Percentiles rank a stretch among this genome's conserved stretches.
phyloP scores from a whole-genome alignment of 345 rosid species.

The Rhodomyrtus tomentosa region DNA sequence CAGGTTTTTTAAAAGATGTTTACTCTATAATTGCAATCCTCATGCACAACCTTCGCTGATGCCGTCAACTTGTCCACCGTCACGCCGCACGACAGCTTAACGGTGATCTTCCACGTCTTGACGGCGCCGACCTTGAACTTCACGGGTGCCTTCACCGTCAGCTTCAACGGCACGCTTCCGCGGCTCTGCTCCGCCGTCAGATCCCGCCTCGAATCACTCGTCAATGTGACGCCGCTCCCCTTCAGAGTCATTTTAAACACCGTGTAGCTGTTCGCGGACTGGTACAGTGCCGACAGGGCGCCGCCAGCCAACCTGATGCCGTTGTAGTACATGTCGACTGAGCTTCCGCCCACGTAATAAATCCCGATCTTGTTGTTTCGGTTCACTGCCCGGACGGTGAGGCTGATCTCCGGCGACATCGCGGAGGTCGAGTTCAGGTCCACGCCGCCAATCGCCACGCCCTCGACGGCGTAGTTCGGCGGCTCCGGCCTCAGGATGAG shows the following conservation, averaged over 20 bases:
- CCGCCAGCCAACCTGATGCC: slow-evolving; percentile 37
- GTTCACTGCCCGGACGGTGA: slow-evolving; percentile 45
- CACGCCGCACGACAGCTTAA: slow-evolving; percentile 54
- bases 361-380: slow-evolving; percentile 63
- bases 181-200: slow-evolving; percentile 12
- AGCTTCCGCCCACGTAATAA: slow-evolving; percentile 36
- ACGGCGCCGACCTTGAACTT: slow-evolving; percentile 58
- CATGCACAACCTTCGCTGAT: slow-evolving; percentile 29
- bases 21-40: slow-evolving; percentile 40
- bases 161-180: slow-evolving; percentile 40
- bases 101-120: slow-evolving; percentile 63
- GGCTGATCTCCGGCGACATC: slow-evolving; percentile 38
- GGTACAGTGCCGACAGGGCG: slow-evolving; percentile 36
- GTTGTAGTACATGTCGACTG: slow-evolving; percentile 25
- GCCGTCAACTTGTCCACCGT: slow-evolving; percentile 65
- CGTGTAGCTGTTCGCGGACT: slow-evolving; percentile 55
- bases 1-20: not conserved
- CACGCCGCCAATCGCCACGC: slow-evolving; percentile 37
- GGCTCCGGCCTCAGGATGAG: slow-evolving; percentile 57
- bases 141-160: slow-evolving; percentile 51
- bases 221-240: slow-evolving; percentile 38
- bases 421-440: slow-evolving; percentile 35
- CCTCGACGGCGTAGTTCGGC: slow-evolving; percentile 42
- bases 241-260: slow-evolving; percentile 26
- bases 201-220: slow-evolving; percentile 6